A percentile compares a stretch with the other conserved stretches of the same genome.
These are phyloP conservation scores for Kokia cookei DNA, from an alignment of 441 rosid species.

Conservation along the genomic window DNA sequence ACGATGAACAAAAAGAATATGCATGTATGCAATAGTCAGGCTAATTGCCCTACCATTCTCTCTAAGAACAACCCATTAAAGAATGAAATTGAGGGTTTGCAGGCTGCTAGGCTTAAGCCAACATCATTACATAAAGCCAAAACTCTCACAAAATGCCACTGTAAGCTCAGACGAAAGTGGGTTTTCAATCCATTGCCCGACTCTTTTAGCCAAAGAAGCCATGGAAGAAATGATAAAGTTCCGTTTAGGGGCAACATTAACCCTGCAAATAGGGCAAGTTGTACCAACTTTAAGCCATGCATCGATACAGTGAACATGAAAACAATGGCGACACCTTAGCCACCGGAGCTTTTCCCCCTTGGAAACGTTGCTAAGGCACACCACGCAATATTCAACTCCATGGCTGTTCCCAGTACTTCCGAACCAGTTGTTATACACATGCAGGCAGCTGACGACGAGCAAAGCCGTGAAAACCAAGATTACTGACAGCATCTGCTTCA, in stretches of 20 bases:
- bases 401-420: neutral
- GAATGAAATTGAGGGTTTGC: neutral
- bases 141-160: slow-evolving; percentile 2
- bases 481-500: neutral
- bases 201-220: neutral
- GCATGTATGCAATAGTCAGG: too few relatives aligned
- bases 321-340: slow-evolving; percentile 19
- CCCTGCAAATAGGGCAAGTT: slow-evolving; percentile 23
- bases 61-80: neutral
- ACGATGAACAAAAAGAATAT: too few relatives aligned
- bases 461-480: neutral
- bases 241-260: neutral
- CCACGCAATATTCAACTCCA: slow-evolving; percentile 8
- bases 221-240: neutral
- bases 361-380: slow-evolving; percentile 23
- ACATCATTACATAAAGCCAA: neutral
- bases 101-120: neutral
- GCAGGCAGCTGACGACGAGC: neutral
- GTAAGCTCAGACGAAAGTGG: neutral
- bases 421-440: neutral
- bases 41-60: too few relatives aligned
- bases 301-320: slow-evolving; percentile 29
- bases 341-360: slow-evolving; percentile 9
- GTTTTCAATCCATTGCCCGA: slow-evolving; percentile 6
- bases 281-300: slow-evolving; percentile 25